These are phyloP conservation scores for Oenanthe javanica DNA, from an alignment of 140 eudicot species.

Conservation along the genomic window DNA sequence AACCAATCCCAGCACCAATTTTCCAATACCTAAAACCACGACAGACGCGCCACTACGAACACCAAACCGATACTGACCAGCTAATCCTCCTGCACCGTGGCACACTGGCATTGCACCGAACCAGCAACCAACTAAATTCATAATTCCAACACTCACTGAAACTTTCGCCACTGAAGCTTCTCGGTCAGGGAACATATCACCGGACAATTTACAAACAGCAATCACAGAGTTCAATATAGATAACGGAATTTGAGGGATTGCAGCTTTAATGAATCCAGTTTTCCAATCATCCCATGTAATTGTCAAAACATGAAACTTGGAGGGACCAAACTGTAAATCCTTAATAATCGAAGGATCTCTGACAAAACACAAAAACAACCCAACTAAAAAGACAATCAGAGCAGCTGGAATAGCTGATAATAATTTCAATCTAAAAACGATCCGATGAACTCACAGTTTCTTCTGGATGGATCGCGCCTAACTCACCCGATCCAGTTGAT, in stretches of 20 bases:
- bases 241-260: constrained; percentile 71
- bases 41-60: constrained; percentile 8
- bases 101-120: constrained; percentile 12
- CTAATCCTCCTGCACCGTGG: constrained; percentile 6
- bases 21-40: background rate
- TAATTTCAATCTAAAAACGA: constrained; percentile 25
- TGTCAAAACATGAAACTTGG: constrained; percentile 44
- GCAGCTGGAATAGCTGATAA: constrained; percentile 58
- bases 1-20: constrained; percentile 1
- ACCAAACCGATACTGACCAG: constrained; percentile 8
- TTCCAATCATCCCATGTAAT: constrained; percentile 68
- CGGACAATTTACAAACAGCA: constrained; percentile 71
- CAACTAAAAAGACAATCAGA: constrained; percentile 45
- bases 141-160: constrained; percentile 60
- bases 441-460: background rate
- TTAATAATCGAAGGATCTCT: constrained; percentile 54
- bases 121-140: constrained; percentile 17
- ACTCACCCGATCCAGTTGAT: constrained; percentile 47
- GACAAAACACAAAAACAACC: constrained; percentile 45
- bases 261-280: constrained; percentile 59
- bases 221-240: constrained; percentile 70
- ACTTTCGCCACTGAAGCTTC: constrained; percentile 64
- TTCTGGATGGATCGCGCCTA: background rate
- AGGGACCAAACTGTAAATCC: constrained; percentile 49
- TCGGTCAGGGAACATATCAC: constrained; percentile 63